Base-by-base conservation (phyloP, 192 early-diverging fungal species). In the Podila clonocystis region DNA sequence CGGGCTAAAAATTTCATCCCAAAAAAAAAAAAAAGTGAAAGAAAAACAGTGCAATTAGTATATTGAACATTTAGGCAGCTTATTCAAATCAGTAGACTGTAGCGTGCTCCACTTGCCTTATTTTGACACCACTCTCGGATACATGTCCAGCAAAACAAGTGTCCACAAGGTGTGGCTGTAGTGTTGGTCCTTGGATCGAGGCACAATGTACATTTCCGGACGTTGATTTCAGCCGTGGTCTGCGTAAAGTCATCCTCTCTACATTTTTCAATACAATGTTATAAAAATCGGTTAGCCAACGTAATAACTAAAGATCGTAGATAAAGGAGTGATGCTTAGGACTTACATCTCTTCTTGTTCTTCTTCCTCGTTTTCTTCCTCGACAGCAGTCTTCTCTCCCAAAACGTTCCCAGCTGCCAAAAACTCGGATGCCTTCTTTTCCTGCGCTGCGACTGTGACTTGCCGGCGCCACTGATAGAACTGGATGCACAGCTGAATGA, bases 61-160 rank as follows among this genome's bases (percentile, higher is more conserved):
- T 48, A 31, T 26, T 8, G n/a, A 6, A 22, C 6, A 52, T 52
- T 1, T 41, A 41, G 12, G 38, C 15, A 15, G 17, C 15, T 15
- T 45, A 45, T 45, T 45, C 41, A 45, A 36, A 45, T 17, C 41
- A 19, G 62, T 55, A 57, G 15, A 24, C 34, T 50, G 19, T 5
- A 4, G 36, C n/a, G n/a, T n/a, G n/a, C n/a, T n/a, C 8, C 59
- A 48, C 62, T 82, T 82, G 91, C 93, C 91, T 96, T 97, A 65
- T 90, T 94, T 58, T 93, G 89, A 68, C 94, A 94, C 96, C 97
- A 98, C 76, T 97, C 96, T 24, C 93, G 89, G 31, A 95, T 93
- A 70, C 97, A 99, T 24, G 75, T 91, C 96, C 97, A 99, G 80
- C 97, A 99, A 72, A 98, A 98, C 67, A 99, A 70, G 82, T 99